Percentiles rank a stretch among this genome's conserved stretches.
These are phyloP conservation scores for Colletotrichum neosansevieriae DNA, from an alignment of 2,329 filamentous ascomycete species.

Conservation along the genomic window DNA sequence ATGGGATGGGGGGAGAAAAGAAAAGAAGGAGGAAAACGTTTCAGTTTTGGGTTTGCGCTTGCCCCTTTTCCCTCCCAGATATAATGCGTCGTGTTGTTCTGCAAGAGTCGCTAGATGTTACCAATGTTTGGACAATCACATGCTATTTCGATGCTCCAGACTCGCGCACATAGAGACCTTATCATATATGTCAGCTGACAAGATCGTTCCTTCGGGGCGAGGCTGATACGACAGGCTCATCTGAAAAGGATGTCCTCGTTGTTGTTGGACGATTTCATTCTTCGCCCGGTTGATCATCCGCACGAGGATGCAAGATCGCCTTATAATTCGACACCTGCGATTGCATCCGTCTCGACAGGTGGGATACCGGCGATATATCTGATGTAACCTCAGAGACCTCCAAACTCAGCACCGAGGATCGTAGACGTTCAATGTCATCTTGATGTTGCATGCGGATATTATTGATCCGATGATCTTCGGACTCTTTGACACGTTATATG, in stretches of 20 bases:
- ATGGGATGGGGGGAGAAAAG: background rate
- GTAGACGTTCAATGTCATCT: background rate
- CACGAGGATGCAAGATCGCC: background rate
- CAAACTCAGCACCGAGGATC: background rate
- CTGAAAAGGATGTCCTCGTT: background rate
- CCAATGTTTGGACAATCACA: constrained; percentile 6
- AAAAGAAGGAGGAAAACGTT: constrained; percentile 1
- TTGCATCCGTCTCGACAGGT: background rate
- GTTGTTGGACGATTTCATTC: background rate
- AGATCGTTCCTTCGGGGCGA: too few relatives aligned
- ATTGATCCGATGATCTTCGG: background rate
- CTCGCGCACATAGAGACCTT: rapidly evolving
- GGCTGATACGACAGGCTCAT: background rate
- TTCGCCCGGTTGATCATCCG: constrained; percentile 8
- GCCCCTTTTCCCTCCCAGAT: background rate
- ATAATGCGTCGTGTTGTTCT: constrained; percentile 4
- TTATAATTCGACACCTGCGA: background rate
- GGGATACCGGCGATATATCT: background rate
- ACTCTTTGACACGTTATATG: background rate
- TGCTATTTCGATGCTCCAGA: background rate
- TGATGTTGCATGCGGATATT: constrained; percentile 3
- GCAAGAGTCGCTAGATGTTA: constrained; percentile 6
- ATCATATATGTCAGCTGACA: too few relatives aligned
- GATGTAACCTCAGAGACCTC: background rate
- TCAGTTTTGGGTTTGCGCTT: constrained; percentile 20